Base-by-base conservation (phyloP, 164 flowering plant genomes). In the Hamamelis virginiana region DNA sequence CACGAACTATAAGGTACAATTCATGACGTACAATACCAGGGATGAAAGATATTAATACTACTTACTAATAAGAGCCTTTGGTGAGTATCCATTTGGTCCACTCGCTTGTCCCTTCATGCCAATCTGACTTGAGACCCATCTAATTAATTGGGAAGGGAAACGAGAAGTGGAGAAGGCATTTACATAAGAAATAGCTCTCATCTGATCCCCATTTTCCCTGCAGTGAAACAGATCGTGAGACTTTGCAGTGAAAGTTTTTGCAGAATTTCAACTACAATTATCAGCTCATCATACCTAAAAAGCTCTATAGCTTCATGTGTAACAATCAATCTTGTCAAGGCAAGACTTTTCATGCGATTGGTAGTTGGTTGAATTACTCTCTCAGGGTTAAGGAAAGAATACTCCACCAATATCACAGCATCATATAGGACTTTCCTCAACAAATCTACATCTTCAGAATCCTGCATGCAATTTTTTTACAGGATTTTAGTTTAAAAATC, bases 331-430 rank as follows among this genome's bases (percentile, higher is more conserved):
- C 80, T 81, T 67, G 69, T 60, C 44, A 91, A 8, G 28, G 81
- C 73, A 62, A 87, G 77, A 68, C 77, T 72, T 65, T 67, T 80
- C 68, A 72, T 66, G 53, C 22, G 67, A 61, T 78, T 74, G n/a
- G 70, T 76, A 62, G 83, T 72, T 59, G 62, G 72, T 21, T 71
- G 69, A 27, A 27, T 60, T 47, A 71, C 62, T 62, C 59, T 78
- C 56, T 76, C 78, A 48, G 77, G 67, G 43, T 73, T 73, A 18
- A 91, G 87, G 75, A 84, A 86, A 64, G 89, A 80, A 77, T 85
- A 91, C 14, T 91, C 94, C 43, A 78, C 92, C 72, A 89, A 73
- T 67, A 87, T 72, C 28, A 85, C 80, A 76, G 81, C 87, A 81
- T 91, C 97, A 73, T 79, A 83, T 19, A 87, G 71, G 66, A 85